Evolutionary conservation across 805 yeast genomes (phyloP), one percentile per base, ranked within the genome.

Genomic region (Monosporozyma aquatica): DNA sequence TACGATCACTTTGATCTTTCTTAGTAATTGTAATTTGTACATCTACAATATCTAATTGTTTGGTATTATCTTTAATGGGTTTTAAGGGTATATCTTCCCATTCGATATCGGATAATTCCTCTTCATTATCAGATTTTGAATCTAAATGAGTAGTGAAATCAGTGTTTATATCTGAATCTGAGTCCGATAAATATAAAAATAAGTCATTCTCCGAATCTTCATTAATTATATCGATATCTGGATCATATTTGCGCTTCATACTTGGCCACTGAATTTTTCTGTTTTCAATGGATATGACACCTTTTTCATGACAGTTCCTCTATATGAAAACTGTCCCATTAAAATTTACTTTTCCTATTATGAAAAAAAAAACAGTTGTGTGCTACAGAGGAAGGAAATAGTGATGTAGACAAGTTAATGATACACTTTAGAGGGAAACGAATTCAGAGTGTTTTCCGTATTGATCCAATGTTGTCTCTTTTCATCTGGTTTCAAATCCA

Each of bases 401-500:
- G 13, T 28, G 32, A n/a, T 28, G 6, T 17, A 38, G n/a, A 15
- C 15, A 6, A n/a, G n/a, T 5, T 35, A 35, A 29, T 41, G 43
- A 18, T 36, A 37, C 6, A 36, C 29, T 10, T 36, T 41, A 6
- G 10, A 4, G 3, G 14, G 22, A 37, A 42, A 37, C 5, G 14
- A 4, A 18, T 43, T 34, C 15, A 47, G 17, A 4, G 10, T 17
- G 7, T 32, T n/a, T 6, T 37, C 40, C 11, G 69, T 67, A 8
- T 56, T 55, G 5, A 53, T 45, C 82, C 82, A 76, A 49, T 74
- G 72, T 21, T 55, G 49, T 61, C 67, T 69, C 44, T 73, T 75
- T 20, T 57, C 46, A 11, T 53, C 60, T 2, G 74, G 70, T 53
- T 77, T 77, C 38, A 74, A 65, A 50, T 77, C 82, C 36, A 74